Base-by-base conservation (phyloP, 192 early-diverging fungal species). In the Umbelopsis sp. region DNA sequence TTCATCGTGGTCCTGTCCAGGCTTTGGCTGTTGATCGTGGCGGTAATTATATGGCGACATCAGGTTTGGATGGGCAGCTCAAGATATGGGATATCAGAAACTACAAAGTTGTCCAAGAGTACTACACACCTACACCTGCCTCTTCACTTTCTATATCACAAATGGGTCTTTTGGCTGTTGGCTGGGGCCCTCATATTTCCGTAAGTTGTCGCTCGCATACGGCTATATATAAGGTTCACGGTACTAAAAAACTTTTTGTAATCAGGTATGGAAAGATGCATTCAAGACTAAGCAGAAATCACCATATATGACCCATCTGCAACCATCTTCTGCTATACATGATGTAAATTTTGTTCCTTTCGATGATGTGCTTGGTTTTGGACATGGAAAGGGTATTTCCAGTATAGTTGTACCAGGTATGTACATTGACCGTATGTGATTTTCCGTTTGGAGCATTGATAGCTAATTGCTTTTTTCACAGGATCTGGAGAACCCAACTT, bases 401-500 rank as follows among this genome's bases (percentile, higher is more conserved):
- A 91, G 88, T 67, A 76, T 98, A 22, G 84, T 97, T 12, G 85
- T 98, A 7, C 97, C 97, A 0, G 94, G 88, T 88, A 80, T 35
- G 37, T 25, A 3, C 13, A 9, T 35, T 45, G 4, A 44, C 37
- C 6, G 3, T 35, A 35, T 35, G 68, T 35, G 22, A 16, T 50
- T 4, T 30, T 1, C 1, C 50, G 18, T 27, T 0, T 18, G 13
- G 23, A 35, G 15, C 0, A 30, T 18, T n/a, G n/a, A 9, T 41
- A 41, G 5, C 37, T 41, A 7, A 46, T 65, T 22, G 4, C 21
- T 18, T 46, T 68, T 30, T 15, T 68, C 11, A 47, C 27, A 83
- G 88, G 94, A 13, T 81, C 95, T n/a, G 97, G 97, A 64, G 97
- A 98, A 75, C 92, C 97, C 74, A 98, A 98, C 91, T 95, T 93